Conservation (phyloP, 1,139 yeast genomes). For the Magnusiomyces tetraspermus region DNA sequence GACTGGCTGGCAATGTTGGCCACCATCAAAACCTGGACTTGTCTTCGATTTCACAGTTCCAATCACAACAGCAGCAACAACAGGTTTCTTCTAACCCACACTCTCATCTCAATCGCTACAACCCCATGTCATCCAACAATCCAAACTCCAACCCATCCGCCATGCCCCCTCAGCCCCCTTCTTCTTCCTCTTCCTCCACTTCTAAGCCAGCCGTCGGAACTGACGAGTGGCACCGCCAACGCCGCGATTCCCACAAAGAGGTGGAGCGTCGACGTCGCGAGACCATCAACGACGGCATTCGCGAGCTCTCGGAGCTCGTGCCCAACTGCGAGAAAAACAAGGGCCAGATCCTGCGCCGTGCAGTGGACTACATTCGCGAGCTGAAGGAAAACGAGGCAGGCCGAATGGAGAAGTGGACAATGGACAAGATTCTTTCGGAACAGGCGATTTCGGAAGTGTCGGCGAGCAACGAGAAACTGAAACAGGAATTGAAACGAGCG, state of each 20-base stretch:
- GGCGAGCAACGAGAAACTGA: conserved; percentile 68
- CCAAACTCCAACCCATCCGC: conserved; percentile 1
- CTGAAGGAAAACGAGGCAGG: conserved; percentile 81
- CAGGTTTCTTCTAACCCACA: conserved; percentile 4
- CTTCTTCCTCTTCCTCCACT: not conserved
- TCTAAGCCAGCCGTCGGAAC: conserved; percentile 43
- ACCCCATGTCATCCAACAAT: conserved; percentile 1
- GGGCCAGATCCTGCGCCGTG: conserved; percentile 77
- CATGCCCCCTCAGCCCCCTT: too few species aligned
- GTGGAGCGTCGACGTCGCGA: conserved; percentile 96
- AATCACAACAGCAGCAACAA: not conserved
- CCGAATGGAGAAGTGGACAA: conserved; percentile 86
- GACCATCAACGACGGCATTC: conserved; percentile 80
- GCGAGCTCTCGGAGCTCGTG: conserved; percentile 67
- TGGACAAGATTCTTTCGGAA: conserved; percentile 83
- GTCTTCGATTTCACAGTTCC: not conserved
- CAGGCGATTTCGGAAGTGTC: conserved; percentile 79
- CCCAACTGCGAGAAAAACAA: conserved; percentile 89
- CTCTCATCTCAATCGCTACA: conserved; percentile 2
- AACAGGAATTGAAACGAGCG: conserved; percentile 77
- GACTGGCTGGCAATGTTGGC: not conserved
- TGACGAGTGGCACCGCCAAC: conserved; percentile 79
- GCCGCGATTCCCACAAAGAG: conserved; percentile 91
- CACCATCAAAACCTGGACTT: not conserved
- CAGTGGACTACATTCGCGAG: conserved; percentile 81